phyloP scores from a whole-genome alignment of 2,329 filamentous ascomycete genomes.

The Botrytis byssoidea region DNA sequence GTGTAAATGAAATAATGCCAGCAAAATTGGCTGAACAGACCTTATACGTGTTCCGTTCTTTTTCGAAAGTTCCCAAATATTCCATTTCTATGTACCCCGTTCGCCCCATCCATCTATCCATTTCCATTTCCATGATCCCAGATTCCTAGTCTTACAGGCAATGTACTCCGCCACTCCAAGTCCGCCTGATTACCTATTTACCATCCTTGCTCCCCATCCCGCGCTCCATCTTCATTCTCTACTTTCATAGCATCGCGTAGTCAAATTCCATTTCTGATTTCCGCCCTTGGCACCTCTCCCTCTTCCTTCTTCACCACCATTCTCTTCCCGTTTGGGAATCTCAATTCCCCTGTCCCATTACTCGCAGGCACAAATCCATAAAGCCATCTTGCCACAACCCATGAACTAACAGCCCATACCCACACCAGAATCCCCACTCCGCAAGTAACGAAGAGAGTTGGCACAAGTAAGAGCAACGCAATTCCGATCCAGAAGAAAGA shows the following conservation, averaged over 20 bases:
- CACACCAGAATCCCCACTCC: slow-evolving; percentile 63
- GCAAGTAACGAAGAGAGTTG: slow-evolving; percentile 65
- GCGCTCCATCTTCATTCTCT: too few species aligned
- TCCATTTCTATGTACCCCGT: neutral
- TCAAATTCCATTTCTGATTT: slow-evolving; percentile 21
- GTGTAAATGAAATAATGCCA: neutral
- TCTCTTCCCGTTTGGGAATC: slow-evolving; percentile 31
- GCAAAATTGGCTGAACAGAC: neutral
- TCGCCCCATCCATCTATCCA: neutral
- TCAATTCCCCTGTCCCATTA: slow-evolving; percentile 26
- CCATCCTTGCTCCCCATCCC: neutral
- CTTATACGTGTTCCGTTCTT: too few species aligned
- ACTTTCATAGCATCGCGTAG: neutral
- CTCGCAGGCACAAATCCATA: slow-evolving; percentile 41
- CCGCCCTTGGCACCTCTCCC: slow-evolving; percentile 25
- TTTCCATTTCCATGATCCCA: neutral
- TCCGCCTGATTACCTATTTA: neutral
- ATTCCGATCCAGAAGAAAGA: slow-evolving; percentile 66
- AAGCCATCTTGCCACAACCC: slow-evolving; percentile 49
- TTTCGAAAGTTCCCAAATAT: neutral
- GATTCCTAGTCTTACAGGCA: neutral
- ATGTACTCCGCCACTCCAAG: neutral
- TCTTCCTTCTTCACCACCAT: slow-evolving; percentile 30
- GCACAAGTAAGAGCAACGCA: slow-evolving; percentile 65
- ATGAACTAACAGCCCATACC: slow-evolving; percentile 64